These are phyloP conservation scores for Candida oleophila DNA, from an alignment of 805 yeast species.

Conservation along the genomic window DNA sequence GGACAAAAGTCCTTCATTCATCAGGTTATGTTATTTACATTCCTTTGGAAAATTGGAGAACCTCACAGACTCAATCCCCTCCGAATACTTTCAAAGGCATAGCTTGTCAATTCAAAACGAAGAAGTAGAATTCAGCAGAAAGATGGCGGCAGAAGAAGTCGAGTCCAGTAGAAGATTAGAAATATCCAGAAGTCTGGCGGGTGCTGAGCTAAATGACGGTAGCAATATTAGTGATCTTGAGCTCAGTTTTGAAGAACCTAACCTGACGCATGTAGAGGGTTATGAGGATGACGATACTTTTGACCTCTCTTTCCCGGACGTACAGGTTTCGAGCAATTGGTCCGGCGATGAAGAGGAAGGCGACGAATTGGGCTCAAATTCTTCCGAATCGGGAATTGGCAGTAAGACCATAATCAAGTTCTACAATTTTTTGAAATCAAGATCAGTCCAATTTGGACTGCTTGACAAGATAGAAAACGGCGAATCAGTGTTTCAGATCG, in stretches of 20 bases:
- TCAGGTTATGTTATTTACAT: constrained; percentile 1
- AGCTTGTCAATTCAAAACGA: background rate
- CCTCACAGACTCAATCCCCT: background rate
- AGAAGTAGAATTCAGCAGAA: constrained; percentile 1
- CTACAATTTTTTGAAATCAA: constrained; percentile 9
- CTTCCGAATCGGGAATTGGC: background rate
- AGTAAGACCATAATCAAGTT: constrained; percentile 12
- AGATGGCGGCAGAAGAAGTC: background rate
- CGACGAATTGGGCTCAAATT: constrained; percentile 1
- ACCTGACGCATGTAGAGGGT: background rate
- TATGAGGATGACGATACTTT: constrained; percentile 13
- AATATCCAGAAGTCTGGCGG: background rate
- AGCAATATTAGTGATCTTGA: background rate
- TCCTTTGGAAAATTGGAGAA: constrained; percentile 1
- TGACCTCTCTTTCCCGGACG: constrained; percentile 21
- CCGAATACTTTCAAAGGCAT: background rate
- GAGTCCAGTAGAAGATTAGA: constrained; percentile 1
- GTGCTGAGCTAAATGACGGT: background rate
- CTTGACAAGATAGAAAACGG: background rate
- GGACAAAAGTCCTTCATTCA: constrained; percentile 8
- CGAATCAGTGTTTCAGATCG: background rate
- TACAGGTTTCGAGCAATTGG: constrained; percentile 10
- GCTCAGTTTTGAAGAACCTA: background rate
- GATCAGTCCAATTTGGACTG: constrained; percentile 5
- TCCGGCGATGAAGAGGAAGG: background rate